Evolutionary conservation across 1,284 basidiomycete species (phyloP), one percentile per base, ranked within the genome.

Genomic region (Coriolopsis trogii): DNA sequence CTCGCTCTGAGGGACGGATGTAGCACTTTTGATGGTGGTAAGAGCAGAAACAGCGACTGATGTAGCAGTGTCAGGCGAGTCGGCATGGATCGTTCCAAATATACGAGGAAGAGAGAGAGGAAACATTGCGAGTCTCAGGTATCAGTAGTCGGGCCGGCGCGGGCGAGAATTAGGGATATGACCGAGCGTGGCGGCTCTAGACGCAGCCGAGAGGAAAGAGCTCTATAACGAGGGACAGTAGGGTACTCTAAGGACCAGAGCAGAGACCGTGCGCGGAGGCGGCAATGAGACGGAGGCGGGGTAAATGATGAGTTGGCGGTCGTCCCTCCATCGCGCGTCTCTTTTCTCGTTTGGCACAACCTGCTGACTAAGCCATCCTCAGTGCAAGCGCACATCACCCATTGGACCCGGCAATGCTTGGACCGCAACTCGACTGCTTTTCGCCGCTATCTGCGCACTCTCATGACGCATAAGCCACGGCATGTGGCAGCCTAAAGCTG

Each of bases 401-500:
- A 37, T 28, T 45, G 45, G 43, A 46, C 41, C 51, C 58, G 34
- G 33, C 23, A 43, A 26, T 26, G 28, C 21, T 34, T 23, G 21
- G 18, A 16, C 29, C 3, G 13, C 6, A 2, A 30, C 26, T 23
- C 18, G 41, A 21, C 13, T 12, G 42, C 10, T 34, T 28, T 16
- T 16, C 15, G n/a, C 24, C 39, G 24, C 4, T 12, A 23, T n/a
- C 42, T 43, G 20, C 30, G 16, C 30, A 12, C 33, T 38, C 33
- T 52, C 46, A 51, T 10, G 34, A 38, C 38, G 44, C 52, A 33
- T 47, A 80, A 2, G 81, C 85, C 8, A 84, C 82, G 46, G 72
- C 72, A 33, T 67, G 67, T 16, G 95, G 93, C 20, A 98, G 79
- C 41, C 88, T 77, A 78, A 99, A 99, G 64, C 88, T 89, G 47